Percentiles rank a stretch among this genome's conserved stretches.
Evolutionary conservation across 2,329 filamentous ascomycete genomes (phyloP).

Genomic region (Neospermospora avenae): DNA sequence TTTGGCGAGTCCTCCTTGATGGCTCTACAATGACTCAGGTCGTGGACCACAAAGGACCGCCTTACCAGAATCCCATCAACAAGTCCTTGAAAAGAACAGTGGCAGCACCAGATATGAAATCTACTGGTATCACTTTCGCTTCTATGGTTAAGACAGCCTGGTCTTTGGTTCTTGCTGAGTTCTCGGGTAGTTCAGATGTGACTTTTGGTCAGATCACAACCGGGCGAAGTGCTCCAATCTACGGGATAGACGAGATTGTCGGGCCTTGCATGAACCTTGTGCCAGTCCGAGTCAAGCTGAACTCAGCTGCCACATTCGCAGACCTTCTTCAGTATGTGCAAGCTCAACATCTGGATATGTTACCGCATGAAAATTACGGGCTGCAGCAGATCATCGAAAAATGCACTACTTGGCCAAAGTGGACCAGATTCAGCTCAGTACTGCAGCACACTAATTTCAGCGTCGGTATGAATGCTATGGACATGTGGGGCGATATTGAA

Average conservation of each 20-base stretch:
- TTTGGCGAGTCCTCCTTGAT: constrained; percentile 1
- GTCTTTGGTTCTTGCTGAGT: constrained; percentile 38
- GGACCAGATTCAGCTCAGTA: constrained; percentile 11
- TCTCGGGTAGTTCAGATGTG: constrained; percentile 38
- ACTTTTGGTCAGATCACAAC: constrained; percentile 42
- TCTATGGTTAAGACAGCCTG: constrained; percentile 33
- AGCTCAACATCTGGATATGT: constrained; percentile 38
- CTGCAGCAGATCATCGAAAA: constrained; percentile 39
- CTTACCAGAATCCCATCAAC: constrained; percentile 2
- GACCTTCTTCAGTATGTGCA: constrained; percentile 46
- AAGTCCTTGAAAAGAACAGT: not conserved
- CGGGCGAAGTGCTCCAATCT: constrained; percentile 38
- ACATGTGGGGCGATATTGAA: constrained; percentile 5
- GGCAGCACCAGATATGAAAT: not conserved
- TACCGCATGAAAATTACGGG: constrained; percentile 38
- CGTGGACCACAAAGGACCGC: not conserved
- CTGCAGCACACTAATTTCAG: constrained; percentile 9
- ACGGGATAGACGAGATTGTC: constrained; percentile 38
- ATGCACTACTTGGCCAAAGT: constrained; percentile 13
- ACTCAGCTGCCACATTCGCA: constrained; percentile 30
- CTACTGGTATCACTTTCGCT: constrained; percentile 10
- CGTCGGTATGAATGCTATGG: constrained; percentile 2
- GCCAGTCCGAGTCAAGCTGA: constrained; percentile 38
- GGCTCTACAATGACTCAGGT: constrained; percentile 10
- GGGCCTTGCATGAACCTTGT: constrained; percentile 43